Base-by-base conservation (phyloP, 768 basidiomycete species). In the Pleurotus citrinopileatus region DNA sequence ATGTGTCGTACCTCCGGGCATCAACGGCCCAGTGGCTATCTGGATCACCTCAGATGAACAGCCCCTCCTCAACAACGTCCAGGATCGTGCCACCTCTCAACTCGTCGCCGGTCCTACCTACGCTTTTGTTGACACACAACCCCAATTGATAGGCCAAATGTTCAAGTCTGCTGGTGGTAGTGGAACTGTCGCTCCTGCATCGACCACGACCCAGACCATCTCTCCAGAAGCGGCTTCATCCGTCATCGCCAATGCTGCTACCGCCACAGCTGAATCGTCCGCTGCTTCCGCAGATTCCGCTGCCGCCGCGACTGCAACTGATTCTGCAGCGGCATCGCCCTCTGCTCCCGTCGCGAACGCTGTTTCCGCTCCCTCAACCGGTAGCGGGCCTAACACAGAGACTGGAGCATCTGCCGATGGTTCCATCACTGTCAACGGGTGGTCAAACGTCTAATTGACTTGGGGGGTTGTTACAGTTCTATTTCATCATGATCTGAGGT, bases 11-110 rank as follows among this genome's bases (percentile, higher is more conserved):
- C 92, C 91, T 32, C 29, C 56, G 0, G 80, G 80, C 52, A 73
- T 91, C 66, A 82, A 87, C 65, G 91, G 91, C 38, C 85, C 87
- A 57, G 84, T 91, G 60, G 84, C 80, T 22, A 67, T 92, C 65
- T 91, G 73, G 69, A 69, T 92, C 72, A 90, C 87, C 27, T 76
- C 76, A 17, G 78, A 83, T 62, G 65, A 65, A 52, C 80, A 84
- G 58, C 86, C 89, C 1, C 71, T 93, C 26, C 60, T 78, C 65
- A 83, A 81, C 71, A 78, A 86, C 68, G 79, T 83, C 58, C 63
- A 70, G 19, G 77, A 84, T 63, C 83, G 84, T 55, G 77, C 76
- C 43, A 72, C 71, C 51, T 70, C 68, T 59, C 70, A 76, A 52
- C 67, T 86, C 64, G 70, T 91, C 56, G 89, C 89, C 2, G 91